Evolutionary conservation across 2,329 filamentous ascomycete species (phyloP), one percentile per base, ranked within the genome.

Genomic region (Aspergillus hortae): DNA sequence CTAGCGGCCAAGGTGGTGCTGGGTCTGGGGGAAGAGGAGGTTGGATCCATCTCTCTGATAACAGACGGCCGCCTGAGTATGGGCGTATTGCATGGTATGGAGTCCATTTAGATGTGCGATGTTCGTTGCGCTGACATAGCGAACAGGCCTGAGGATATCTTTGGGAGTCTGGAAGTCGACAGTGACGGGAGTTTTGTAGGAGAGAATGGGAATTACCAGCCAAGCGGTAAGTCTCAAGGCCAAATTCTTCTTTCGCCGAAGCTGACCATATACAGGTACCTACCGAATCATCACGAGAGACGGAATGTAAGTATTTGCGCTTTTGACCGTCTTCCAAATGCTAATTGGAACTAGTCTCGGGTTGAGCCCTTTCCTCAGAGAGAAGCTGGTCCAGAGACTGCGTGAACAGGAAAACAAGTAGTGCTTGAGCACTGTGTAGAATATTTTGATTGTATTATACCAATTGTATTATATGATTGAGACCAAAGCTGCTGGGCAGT

Each of bases 131-230:
- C 56, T 62, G 48, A 68, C 46, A 47, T 3, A 12, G 19, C 25
- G 4, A 19, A 25, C 35, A 76, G 75, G 65, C 83, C 83, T 0
- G 83, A 86, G 63, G 83, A 86, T 67, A 86, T 86, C 46, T 82
- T 86, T 62, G 83, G 83, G 12, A 85, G 82, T 58, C 63, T 86
- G 21, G 83, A 86, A 66, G 79, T 86, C 4, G 82, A 85, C 67
- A 75, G 74, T 0, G 57, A 75, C 15, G 83, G 83, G 1, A 68
- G 73, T n/a, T 84, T 86, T 65, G 77, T 80, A 15, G 80, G 77
- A 42, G 76, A 72, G 0, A 71, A 75, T 58, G 83, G 83, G 10
- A 77, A 78, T 46, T 86, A 84, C 70, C 82, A 85, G 67, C 68
- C 76, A 27, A 82, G 79, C 65, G 83, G 81, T 74, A 71, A 52